These are phyloP conservation scores for Pseudogymnoascus pannorum DNA, from an alignment of 2,329 filamentous ascomycete genomes.

Conservation along the genomic window DNA sequence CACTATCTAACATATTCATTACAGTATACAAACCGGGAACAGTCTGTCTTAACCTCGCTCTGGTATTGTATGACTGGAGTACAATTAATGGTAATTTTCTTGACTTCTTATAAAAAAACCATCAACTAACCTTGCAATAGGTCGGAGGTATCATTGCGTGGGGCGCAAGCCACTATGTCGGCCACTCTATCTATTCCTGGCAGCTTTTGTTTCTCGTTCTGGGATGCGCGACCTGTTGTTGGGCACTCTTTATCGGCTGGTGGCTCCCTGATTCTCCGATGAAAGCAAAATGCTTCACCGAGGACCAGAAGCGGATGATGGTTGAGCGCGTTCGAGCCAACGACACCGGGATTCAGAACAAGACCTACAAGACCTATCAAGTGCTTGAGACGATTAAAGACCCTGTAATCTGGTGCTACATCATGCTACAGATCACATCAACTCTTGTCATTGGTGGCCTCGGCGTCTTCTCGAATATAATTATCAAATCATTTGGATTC, in stretches of 20 bases:
- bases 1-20: not conserved
- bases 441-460: constrained; percentile 31
- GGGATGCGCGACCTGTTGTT: constrained; percentile 31
- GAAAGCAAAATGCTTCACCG: constrained; percentile 17
- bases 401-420: constrained; percentile 24
- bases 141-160: constrained; percentile 35
- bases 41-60: constrained; percentile 19
- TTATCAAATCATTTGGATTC: constrained; percentile 27
- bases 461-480: constrained; percentile 31
- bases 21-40: constrained; percentile 22
- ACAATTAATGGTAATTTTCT: constrained; percentile 27
- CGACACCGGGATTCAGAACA: constrained; percentile 27
- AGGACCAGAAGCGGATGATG: constrained; percentile 25
- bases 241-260: constrained; percentile 31
- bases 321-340: constrained; percentile 32
- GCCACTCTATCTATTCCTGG: constrained; percentile 31
- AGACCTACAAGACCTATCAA: constrained; percentile 32
- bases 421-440: constrained; percentile 22
- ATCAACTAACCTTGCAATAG: constrained; percentile 9
- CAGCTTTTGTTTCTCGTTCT: constrained; percentile 38
- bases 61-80: constrained; percentile 33
- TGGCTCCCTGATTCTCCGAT: constrained; percentile 23
- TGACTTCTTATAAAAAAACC: not conserved
- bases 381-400: constrained; percentile 32
- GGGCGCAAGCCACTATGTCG: constrained; percentile 29